Base-by-base conservation (phyloP, 371 early-diverging fungal genomes). In the Parasitella parasitica region DNA sequence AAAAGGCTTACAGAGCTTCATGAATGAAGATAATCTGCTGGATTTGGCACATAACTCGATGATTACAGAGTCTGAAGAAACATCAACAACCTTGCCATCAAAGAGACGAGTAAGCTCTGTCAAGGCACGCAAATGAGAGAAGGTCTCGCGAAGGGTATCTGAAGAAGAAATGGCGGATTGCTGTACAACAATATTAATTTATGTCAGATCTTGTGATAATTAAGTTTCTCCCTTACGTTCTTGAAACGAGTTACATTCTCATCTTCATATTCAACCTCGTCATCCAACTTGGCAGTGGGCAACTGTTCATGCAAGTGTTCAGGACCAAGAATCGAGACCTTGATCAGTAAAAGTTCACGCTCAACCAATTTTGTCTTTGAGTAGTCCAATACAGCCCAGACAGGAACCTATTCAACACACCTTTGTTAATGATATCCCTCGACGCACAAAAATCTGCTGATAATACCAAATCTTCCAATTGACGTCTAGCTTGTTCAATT, bases 351-450 rank as follows among this genome's bases (percentile, higher is more conserved):
- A 65, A 96, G 70, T 76, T 97, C 98, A 61, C 98, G 86, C 75
- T 95, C 93, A 16, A 97, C 88, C 35, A 94, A 78, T 59, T 80
- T 86, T 49, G 86, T 86, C 50, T 85, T 81, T 38, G 93, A 91
- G 82, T 95, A 96, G 73, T 96, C 96, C 63, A 97, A 78, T 28
- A 96, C 98, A 15, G 97, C 98, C 96, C 96, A 97, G 28, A 96
- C 93, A 26, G 96, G 96, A 41, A 96, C 87, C 87, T 87, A 51
- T 35, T 32, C 4, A 11, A 22, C 20, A 18, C 7, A 6, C 12
- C 5, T 30, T 22, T 22, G 36, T 49, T 6, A 24, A 24, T 46
- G 36, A 8, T 32, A 52, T 16, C 8, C 27, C 5, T 30, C 4
- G 4, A 30, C 8, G 8, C 8, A 30, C 8, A 30, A 2, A 32